A percentile compares a stretch with the other conserved stretches of the same genome.
These are phyloP conservation scores for Cantharellus cinnabarinus DNA, from an alignment of 768 basidiomycete genomes.

Conservation along the genomic window DNA sequence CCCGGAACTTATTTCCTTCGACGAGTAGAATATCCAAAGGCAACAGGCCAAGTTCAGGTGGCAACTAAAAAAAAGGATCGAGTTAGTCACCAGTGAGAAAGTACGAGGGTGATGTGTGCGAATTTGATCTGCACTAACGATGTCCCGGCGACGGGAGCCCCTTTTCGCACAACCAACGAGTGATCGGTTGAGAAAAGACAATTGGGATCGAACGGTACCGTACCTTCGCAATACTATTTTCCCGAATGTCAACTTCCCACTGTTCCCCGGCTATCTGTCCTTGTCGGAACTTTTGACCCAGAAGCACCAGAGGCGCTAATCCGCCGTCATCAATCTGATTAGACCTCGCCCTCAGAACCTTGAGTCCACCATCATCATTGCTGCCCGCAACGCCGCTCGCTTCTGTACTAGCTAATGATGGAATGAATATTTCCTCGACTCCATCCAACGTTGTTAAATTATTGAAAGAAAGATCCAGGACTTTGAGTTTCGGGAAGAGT, in stretches of 20 bases:
- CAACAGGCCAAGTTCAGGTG: constrained; percentile 48
- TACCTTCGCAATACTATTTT: constrained; percentile 47
- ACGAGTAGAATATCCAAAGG: constrained; percentile 67
- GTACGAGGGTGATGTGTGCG: not conserved
- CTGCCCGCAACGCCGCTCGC: not conserved
- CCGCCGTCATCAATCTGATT: constrained; percentile 1
- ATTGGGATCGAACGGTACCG: not conserved
- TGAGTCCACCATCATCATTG: constrained; percentile 1
- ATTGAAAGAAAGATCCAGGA: constrained; percentile 63
- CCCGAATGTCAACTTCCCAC: constrained; percentile 69
- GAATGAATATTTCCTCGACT: constrained; percentile 21
- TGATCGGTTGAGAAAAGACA: too few species aligned
- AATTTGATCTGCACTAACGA: too few species aligned
- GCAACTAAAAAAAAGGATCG: constrained; percentile 20
- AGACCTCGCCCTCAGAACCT: constrained; percentile 5
- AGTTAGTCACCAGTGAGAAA: not conserved
- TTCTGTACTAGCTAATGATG: not conserved
- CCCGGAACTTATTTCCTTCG: constrained; percentile 74
- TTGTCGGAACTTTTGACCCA: constrained; percentile 13
- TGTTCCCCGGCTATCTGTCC: constrained; percentile 27
- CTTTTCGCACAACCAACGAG: too few species aligned
- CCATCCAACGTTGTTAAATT: constrained; percentile 39
- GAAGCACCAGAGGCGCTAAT: constrained; percentile 3
- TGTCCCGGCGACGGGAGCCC: too few species aligned
- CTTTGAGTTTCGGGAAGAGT: constrained; percentile 50